These are phyloP conservation scores for Cladosporium sp. DNA, from an alignment of 2,329 filamentous ascomycete genomes.

Conservation along the genomic window DNA sequence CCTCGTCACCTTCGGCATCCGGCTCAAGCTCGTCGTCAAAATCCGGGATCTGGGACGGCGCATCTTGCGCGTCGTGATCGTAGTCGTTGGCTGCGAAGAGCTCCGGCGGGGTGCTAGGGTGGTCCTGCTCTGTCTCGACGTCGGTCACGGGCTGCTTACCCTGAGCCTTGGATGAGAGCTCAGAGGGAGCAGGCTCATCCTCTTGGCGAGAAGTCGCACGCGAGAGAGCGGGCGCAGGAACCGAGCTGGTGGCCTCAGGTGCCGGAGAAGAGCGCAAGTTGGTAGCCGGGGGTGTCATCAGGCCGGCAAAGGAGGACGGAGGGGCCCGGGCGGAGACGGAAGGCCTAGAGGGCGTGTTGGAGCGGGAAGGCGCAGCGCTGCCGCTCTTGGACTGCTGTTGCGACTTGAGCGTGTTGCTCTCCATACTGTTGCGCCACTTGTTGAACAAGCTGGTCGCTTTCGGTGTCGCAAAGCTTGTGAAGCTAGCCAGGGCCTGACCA, in stretches of 20 bases:
- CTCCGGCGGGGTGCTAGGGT: conserved; percentile 4
- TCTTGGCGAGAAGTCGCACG: background rate
- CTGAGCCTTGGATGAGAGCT: conserved; percentile 10
- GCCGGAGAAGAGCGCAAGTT: conserved; percentile 58
- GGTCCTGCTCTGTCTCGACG: conserved; percentile 19
- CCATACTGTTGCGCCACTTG: conserved; percentile 72
- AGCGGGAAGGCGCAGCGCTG: conserved; percentile 19
- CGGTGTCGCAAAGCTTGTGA: conserved; percentile 71
- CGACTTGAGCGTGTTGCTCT: conserved; percentile 31
- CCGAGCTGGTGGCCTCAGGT: conserved; percentile 24
- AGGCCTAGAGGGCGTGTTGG: conserved; percentile 41
- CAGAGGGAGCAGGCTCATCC: background rate
- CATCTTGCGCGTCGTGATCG: conserved; percentile 53
- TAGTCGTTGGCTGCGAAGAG: conserved; percentile 48
- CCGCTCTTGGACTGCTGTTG: conserved; percentile 37
- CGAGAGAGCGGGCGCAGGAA: conserved; percentile 19
- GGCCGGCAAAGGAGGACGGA: conserved; percentile 64
- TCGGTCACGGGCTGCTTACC: conserved; percentile 14
- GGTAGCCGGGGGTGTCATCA: conserved; percentile 84
- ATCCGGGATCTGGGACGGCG: conserved; percentile 43
- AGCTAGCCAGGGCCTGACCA: conserved; percentile 62
- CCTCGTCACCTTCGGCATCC: conserved; percentile 19
- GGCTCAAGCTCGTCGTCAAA: conserved; percentile 43
- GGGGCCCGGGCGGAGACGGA: conserved; percentile 32
- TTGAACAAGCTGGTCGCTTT: conserved; percentile 86